phyloP scores from a whole-genome alignment of 2,329 filamentous ascomycete species.

The Falciphora oryzae region DNA sequence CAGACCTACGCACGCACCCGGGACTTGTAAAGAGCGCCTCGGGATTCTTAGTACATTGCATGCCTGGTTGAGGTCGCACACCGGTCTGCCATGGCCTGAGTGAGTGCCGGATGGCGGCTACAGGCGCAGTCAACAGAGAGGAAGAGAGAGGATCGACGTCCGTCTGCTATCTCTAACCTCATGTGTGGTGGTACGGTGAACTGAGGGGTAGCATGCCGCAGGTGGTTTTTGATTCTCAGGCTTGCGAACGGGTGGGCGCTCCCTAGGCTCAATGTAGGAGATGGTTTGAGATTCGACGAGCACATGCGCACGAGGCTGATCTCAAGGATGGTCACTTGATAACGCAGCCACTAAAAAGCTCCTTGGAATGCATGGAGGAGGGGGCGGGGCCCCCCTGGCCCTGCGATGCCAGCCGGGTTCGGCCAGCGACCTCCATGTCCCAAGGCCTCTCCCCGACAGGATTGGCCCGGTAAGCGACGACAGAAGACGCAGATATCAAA shows the following conservation, averaged over 20 bases:
- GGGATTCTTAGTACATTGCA: no score
- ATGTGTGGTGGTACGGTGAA: not conserved
- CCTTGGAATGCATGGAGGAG: not conserved
- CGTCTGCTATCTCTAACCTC: not conserved
- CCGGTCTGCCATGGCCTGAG: not conserved
- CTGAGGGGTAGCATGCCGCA: not conserved
- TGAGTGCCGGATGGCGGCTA: not conserved
- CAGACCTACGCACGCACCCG: not conserved
- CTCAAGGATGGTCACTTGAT: not conserved
- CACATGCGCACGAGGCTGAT: slow-evolving; percentile 7
- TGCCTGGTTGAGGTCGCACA: not conserved
- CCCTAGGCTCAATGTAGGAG: no score
- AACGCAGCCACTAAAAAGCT: not conserved
- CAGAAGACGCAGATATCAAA: not conserved
- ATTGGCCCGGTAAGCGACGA: not conserved
- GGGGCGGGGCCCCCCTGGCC: no score
- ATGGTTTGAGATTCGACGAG: not conserved
- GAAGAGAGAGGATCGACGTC: not conserved
- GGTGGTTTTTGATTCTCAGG: not conserved
- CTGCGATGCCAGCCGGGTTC: not conserved
- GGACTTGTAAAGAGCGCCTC: no score
- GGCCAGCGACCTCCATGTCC: not conserved
- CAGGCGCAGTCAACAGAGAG: not conserved
- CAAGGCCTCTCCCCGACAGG: not conserved
- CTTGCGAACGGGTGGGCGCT: not conserved